These are phyloP conservation scores for Penicillium rolfsii DNA, from an alignment of 2,329 filamentous ascomycete species.

Conservation along the genomic window DNA sequence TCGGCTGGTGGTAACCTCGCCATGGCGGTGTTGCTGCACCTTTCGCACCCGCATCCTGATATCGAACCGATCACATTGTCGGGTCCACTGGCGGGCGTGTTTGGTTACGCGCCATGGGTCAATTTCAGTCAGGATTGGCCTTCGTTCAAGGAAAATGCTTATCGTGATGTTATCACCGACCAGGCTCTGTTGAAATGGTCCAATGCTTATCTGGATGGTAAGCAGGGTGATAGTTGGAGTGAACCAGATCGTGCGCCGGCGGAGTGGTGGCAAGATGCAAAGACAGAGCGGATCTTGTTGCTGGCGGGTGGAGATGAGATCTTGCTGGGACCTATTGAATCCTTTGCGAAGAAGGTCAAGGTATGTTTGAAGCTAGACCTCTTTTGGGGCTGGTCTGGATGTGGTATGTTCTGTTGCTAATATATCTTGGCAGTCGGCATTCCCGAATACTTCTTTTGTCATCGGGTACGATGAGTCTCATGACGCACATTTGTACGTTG, in stretches of 20 bases:
- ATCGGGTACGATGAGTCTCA: slow-evolving; percentile 37
- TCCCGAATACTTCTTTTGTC: slow-evolving; percentile 34
- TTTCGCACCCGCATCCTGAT: slow-evolving; percentile 58
- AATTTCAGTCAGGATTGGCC: slow-evolving; percentile 50
- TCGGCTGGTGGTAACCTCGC: slow-evolving; percentile 48
- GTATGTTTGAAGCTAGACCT: slow-evolving; percentile 20
- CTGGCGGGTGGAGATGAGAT: slow-evolving; percentile 59
- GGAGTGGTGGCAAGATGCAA: slow-evolving; percentile 57
- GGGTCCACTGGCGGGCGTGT: slow-evolving; percentile 47
- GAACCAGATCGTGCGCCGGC: slow-evolving; percentile 53
- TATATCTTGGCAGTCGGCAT: slow-evolving; percentile 29
- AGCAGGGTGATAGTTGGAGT: slow-evolving; percentile 52
- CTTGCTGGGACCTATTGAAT: slow-evolving; percentile 46
- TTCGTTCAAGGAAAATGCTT: slow-evolving; percentile 49
- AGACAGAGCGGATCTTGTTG: slow-evolving; percentile 54
- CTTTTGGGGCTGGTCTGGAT: neutral
- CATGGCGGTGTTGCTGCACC: slow-evolving; percentile 38
- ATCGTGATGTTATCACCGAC: slow-evolving; percentile 54
- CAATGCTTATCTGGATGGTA: slow-evolving; percentile 49
- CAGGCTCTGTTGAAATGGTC: slow-evolving; percentile 48
- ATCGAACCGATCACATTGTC: slow-evolving; percentile 46
- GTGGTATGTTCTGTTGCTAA: neutral
- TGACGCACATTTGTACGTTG: slow-evolving; percentile 34
- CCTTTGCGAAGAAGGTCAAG: slow-evolving; percentile 39
- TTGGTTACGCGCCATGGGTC: slow-evolving; percentile 62